Evolutionary conservation across 2,329 filamentous ascomycete genomes (phyloP).

Genomic region (Penicillium oxalicum): DNA sequence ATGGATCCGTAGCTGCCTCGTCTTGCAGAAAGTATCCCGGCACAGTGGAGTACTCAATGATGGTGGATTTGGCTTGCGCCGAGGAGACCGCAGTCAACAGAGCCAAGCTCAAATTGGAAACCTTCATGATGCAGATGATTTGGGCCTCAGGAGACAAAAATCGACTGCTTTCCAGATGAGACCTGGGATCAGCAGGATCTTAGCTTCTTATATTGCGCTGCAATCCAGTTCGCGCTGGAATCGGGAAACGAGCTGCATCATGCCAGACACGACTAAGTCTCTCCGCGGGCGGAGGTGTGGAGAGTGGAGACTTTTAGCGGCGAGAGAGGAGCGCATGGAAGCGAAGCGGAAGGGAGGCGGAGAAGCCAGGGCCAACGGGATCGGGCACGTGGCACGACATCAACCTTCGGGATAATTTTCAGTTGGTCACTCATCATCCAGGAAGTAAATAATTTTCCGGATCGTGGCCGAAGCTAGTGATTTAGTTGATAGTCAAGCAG

Average conservation of each 20-base stretch:
- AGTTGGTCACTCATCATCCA: not conserved
- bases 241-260: too few relatives aligned
- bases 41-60: slow-evolving; percentile 37
- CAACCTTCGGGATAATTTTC: not conserved
- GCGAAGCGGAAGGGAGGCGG: not conserved
- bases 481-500: too few relatives aligned
- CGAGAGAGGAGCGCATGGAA: slow-evolving; percentile 3
- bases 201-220: slow-evolving; percentile 7
- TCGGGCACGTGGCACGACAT: slow-evolving; percentile 11
- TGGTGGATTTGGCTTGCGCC: slow-evolving; percentile 43
- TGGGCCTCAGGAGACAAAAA: not conserved
- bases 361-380: slow-evolving; percentile 12
- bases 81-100: slow-evolving; percentile 68
- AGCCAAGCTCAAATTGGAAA: slow-evolving; percentile 70
- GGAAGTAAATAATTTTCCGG: not conserved
- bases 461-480: not conserved
- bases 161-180: too few relatives aligned
- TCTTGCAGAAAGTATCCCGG: slow-evolving; percentile 47
- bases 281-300: too few relatives aligned
- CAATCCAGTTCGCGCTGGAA: not conserved
- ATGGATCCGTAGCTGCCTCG: slow-evolving; percentile 40
- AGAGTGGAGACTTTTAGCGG: not conserved
- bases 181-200: slow-evolving; percentile 1
- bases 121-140: slow-evolving; percentile 21
- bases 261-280: too few relatives aligned